Conservation (phyloP, 805 yeast species). For the Jamesozyma spencerorum region DNA sequence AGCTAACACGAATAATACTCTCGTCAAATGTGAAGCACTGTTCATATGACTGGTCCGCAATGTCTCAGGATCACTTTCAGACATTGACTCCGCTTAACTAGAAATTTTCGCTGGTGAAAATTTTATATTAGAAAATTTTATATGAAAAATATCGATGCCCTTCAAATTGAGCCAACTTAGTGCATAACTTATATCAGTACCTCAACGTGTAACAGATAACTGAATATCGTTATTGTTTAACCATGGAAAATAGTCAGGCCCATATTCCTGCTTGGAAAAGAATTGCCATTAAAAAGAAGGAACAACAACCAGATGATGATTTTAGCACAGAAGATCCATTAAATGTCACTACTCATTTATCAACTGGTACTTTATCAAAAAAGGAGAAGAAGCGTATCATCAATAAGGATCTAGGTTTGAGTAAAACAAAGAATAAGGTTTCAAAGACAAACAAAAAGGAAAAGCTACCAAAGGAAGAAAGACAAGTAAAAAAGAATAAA, state of each 20-base stretch:
- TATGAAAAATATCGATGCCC: neutral
- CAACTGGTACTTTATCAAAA: conserved; percentile 26
- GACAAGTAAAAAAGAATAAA: conserved; percentile 14
- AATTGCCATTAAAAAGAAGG: conserved; percentile 17
- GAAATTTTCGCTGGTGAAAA: too few species aligned
- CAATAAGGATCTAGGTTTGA: conserved; percentile 6
- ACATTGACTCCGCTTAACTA: too few species aligned
- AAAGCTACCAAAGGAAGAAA: conserved; percentile 23
- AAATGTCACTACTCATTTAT: conserved; percentile 30
- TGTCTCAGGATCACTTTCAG: too few species aligned
- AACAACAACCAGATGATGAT: conserved; percentile 6
- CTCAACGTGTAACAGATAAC: neutral
- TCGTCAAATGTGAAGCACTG: too few species aligned
- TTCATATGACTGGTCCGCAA: too few species aligned
- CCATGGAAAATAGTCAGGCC: conserved; percentile 10
- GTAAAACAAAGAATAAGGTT: conserved; percentile 10
- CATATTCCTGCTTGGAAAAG: conserved; percentile 33
- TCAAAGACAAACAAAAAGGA: conserved; percentile 19
- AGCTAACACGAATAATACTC: too few species aligned
- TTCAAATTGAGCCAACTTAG: too few species aligned
- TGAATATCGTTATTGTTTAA: neutral
- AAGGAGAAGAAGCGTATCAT: conserved; percentile 26
- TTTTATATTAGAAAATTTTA: too few species aligned
- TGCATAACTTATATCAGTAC: too few species aligned
- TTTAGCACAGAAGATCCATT: conserved; percentile 22